Evolutionary conservation across 108 stramenopile genomes (phyloP), one percentile per base, ranked within the genome.

Genomic region (Pseudonitzschia multiseries): DNA sequence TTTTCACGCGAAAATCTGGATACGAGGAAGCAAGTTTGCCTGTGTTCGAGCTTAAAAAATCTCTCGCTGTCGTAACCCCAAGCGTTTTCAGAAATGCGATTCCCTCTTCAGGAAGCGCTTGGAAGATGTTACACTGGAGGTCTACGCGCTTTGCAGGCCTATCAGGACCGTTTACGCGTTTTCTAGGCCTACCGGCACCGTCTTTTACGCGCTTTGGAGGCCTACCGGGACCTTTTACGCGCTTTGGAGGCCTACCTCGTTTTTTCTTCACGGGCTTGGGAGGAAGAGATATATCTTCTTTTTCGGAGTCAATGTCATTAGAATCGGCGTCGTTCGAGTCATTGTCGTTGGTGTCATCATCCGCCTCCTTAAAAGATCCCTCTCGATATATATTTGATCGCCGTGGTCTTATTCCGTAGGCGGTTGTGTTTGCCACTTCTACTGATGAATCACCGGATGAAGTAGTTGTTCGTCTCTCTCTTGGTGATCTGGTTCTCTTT

Each of bases 291-390:
- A n/a, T 36, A 36, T 36, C n/a, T 10, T 51, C 54, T 10, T 22
- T 56, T 56, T 56, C 54, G 9, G 22, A 56, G 4, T 62, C 61
- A 29, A 28, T 28, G 0, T 59, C 57, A 26, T 26, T 59, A 14
- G 26, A 21, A 9, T 54, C 53, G 14, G 27, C 21, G 24, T 27
- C 57, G 0, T 59, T 31, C 26, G 57, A 59, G 57, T 59, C 57
- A n/a, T 15, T 48, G 46, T 59, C 57, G 24, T 59, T 31, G 57
- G 26, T 48, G 29, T 62, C 61, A 40, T 62, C 61, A 29, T 62
- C 61, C 31, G 17, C 6, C n/a, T 62, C 61, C 32, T 40, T 62
- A 3, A 33, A 62, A 12, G 13, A 14, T 40, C 61, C 61, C 29
- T 33, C 29, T 62, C 20, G 29, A n/a, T 59, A 31, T 59, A 8